Evolutionary conservation across 23 red algal species (phyloP).

Genomic region (Porphyridium purpureum): DNA sequence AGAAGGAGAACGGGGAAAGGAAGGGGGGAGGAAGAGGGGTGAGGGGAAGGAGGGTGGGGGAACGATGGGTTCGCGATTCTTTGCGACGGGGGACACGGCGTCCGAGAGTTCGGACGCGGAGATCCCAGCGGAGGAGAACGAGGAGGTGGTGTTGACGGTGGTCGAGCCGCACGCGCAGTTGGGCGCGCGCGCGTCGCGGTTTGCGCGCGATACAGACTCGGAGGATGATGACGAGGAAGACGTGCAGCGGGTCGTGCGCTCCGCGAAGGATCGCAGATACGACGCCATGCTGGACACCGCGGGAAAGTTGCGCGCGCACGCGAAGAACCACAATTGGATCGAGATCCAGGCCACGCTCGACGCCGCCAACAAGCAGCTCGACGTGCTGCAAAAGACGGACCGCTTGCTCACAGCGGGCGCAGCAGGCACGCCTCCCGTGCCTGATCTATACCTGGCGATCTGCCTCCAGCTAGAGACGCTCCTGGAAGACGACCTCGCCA

Average conservation of each 20-base stretch:
- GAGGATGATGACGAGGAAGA: constrained; percentile 66
- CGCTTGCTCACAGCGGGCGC: no score
- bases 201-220: constrained; percentile 51
- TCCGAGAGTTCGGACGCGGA: constrained; percentile 11
- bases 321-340: constrained; percentile 87
- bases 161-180: not conserved
- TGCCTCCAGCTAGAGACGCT: constrained; percentile 73
- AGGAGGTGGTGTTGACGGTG: not conserved
- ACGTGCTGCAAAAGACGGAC: constrained; percentile 51
- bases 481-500: constrained; percentile 19
- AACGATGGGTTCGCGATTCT: constrained; percentile 19
- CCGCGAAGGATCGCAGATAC: constrained; percentile 52
- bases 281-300: constrained; percentile 48
- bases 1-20: no score
- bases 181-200: constrained; percentile 4
- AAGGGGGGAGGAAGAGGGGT: no score
- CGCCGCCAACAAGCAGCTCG: constrained; percentile 44
- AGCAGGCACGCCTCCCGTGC: constrained; percentile 32
- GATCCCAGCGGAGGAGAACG: not conserved
- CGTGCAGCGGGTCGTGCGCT: constrained; percentile 44
- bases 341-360: constrained; percentile 76
- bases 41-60: not conserved
- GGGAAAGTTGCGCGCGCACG: constrained; percentile 56
- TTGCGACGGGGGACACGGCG: constrained; percentile 38
- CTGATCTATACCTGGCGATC: constrained; percentile 43